phyloP scores from a whole-genome alignment of 1,284 basidiomycete genomes.

The Cryptococcus deneoformans region DNA sequence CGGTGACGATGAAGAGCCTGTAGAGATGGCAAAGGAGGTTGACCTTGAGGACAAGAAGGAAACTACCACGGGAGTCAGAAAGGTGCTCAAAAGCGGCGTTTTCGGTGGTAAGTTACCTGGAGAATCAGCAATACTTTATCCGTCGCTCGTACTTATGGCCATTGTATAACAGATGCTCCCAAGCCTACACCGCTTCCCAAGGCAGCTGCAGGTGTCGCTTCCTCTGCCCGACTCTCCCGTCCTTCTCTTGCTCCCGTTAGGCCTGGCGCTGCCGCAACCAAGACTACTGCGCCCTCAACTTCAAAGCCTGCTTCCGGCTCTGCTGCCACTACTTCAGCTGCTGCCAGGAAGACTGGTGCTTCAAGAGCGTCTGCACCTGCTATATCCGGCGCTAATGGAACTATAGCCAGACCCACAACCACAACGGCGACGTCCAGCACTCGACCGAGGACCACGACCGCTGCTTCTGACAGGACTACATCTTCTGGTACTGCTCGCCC shows the following conservation, averaged over 20 bases:
- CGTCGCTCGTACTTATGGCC: background rate
- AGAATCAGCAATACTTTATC: background rate
- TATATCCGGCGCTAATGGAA: background rate
- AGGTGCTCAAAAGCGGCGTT: conserved; percentile 44
- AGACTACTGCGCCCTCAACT: background rate
- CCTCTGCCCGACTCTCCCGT: conserved; percentile 1
- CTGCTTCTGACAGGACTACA: conserved; percentile 7
- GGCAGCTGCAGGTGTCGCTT: conserved; percentile 3
- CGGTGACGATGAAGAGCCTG: background rate
- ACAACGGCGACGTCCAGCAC: background rate
- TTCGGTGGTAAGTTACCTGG: conserved; percentile 36
- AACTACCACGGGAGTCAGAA: conserved; percentile 28
- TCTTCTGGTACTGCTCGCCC: conserved; percentile 1
- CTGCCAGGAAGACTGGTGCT: conserved; percentile 1
- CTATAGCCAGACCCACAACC: conserved; percentile 6
- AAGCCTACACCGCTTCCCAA: conserved; percentile 18
- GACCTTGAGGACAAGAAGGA: background rate
- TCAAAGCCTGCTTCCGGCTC: conserved; percentile 1
- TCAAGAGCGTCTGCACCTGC: conserved; percentile 4
- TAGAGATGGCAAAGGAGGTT: background rate
- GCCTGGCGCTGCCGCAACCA: background rate
- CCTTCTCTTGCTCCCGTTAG: conserved; percentile 15
- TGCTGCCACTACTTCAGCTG: background rate
- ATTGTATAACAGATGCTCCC: conserved; percentile 8
- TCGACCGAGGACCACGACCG: conserved; percentile 4